Percentiles rank a stretch among this genome's conserved stretches.
phyloP scores from a whole-genome alignment of 106 monocot species.

The Acanthochlamys bracteata region DNA sequence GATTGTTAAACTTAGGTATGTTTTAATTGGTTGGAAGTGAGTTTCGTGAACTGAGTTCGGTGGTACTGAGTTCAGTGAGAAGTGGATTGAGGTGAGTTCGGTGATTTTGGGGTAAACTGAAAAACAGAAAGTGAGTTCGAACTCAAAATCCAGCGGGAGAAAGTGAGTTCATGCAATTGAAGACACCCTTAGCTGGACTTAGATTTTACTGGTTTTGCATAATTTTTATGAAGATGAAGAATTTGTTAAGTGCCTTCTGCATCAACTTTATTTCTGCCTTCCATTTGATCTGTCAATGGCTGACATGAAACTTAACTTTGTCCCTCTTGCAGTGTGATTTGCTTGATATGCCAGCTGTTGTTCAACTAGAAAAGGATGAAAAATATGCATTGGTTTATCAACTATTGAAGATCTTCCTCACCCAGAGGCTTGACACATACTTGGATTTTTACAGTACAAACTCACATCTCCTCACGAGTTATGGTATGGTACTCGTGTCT shows the following conservation, averaged over 20 bases:
- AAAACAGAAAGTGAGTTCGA: too few species aligned
- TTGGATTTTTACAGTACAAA: constrained; percentile 63
- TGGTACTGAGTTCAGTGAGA: too few species aligned
- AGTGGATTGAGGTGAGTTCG: too few species aligned
- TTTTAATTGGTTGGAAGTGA: too few species aligned
- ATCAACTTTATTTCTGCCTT: background rate
- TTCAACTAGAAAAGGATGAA: constrained; percentile 73
- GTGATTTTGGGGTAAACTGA: too few species aligned
- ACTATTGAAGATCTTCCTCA: constrained; percentile 83
- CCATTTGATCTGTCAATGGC: background rate
- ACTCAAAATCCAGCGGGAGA: too few species aligned
- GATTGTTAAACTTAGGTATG: too few species aligned
- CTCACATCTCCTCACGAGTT: constrained; percentile 54
- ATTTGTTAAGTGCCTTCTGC: background rate
- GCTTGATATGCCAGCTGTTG: constrained; percentile 74
- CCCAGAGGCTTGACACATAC: constrained; percentile 72
- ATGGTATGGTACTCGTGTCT: constrained; percentile 37
- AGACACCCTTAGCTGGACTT: background rate
- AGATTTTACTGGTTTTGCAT: background rate
- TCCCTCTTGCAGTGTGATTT: constrained; percentile 79
- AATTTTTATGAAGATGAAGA: background rate
- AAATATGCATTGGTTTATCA: constrained; percentile 61
- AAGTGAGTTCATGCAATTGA: too few species aligned
- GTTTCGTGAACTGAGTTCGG: too few species aligned
- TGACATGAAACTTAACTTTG: background rate